Evolutionary conservation across 2,329 filamentous ascomycete genomes (phyloP).

Genomic region (Pseudogymnoascus sp.): DNA sequence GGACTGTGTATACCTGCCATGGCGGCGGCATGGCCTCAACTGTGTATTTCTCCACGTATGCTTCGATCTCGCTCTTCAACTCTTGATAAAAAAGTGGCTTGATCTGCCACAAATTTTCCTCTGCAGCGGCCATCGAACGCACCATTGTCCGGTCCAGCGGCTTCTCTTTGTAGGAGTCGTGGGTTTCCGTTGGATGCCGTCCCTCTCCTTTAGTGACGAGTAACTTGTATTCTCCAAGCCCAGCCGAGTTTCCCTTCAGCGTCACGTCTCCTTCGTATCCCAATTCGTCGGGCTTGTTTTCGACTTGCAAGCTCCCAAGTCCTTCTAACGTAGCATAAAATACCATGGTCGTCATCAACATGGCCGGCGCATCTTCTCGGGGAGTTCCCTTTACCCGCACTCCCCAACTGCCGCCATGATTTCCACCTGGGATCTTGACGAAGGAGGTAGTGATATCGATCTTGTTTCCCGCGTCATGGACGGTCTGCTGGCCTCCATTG

Average conservation of each 20-base stretch:
- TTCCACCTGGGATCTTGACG: slow-evolving; percentile 82
- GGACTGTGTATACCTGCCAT: slow-evolving; percentile 75
- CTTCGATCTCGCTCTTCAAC: slow-evolving; percentile 57
- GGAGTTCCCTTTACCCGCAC: slow-evolving; percentile 77
- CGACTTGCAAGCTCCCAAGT: slow-evolving; percentile 56
- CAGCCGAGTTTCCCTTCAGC: slow-evolving; percentile 60
- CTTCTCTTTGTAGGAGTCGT: slow-evolving; percentile 60
- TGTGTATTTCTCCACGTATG: slow-evolving; percentile 50
- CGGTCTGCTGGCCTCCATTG: slow-evolving; percentile 77
- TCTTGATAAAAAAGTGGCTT: slow-evolving; percentile 61
- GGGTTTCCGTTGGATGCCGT: slow-evolving; percentile 54
- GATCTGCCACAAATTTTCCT: slow-evolving; percentile 73
- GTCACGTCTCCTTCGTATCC: slow-evolving; percentile 57
- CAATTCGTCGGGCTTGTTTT: slow-evolving; percentile 44
- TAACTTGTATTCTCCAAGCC: slow-evolving; percentile 74
- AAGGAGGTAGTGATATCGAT: slow-evolving; percentile 91
- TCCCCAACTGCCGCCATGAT: slow-evolving; percentile 85
- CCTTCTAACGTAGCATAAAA: slow-evolving; percentile 82
- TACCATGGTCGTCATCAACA: slow-evolving; percentile 68
- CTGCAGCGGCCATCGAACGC: slow-evolving; percentile 58
- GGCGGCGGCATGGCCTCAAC: slow-evolving; percentile 68
- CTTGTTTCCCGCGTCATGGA: slow-evolving; percentile 81
- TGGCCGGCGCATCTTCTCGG: slow-evolving; percentile 57
- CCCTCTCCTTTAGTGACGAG: slow-evolving; percentile 65
- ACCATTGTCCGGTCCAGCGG: slow-evolving; percentile 72